These are phyloP conservation scores for Citrullus amarus DNA, from an alignment of 306 rosid genomes.

Conservation along the genomic window DNA sequence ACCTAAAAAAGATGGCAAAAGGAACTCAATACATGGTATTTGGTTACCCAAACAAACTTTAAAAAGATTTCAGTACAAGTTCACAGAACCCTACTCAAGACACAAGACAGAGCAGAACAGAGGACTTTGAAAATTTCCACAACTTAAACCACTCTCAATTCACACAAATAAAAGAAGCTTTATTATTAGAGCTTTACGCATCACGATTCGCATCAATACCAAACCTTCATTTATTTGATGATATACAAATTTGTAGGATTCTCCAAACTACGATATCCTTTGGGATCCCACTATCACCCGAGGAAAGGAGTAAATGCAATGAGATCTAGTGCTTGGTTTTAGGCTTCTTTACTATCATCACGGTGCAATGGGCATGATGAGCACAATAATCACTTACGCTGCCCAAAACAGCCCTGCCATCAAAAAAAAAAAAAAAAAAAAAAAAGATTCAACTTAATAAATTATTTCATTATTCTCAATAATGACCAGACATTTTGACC, in stretches of 20 bases:
- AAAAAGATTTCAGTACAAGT: no score
- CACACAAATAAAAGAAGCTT: not conserved
- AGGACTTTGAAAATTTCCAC: not conserved
- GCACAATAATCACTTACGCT: slow-evolving; percentile 15
- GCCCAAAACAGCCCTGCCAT: slow-evolving; percentile 13
- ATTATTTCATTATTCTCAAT: not conserved
- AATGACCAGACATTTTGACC: not conserved
- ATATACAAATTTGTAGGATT: not conserved
- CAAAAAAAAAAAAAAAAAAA: no score
- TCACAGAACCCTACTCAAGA: not conserved
- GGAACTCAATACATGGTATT: no score
- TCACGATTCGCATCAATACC: not conserved
- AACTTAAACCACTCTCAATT: not conserved
- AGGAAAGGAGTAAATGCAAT: not conserved
- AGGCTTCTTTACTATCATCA: slow-evolving; percentile 13
- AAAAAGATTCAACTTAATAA: not conserved
- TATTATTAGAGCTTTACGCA: not conserved
- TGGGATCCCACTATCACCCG: not conserved
- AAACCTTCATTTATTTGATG: not conserved
- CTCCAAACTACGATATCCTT: not conserved
- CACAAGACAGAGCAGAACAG: not conserved
- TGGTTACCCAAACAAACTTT: no score
- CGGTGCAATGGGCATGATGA: slow-evolving; percentile 12
- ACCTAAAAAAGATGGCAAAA: no score
- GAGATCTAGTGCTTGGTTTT: slow-evolving; percentile 3